A percentile compares a stretch with the other conserved stretches of the same genome.
phyloP scores from a whole-genome alignment of 352 stramenopile genomes.

The Phytophthora niederhauseri region DNA sequence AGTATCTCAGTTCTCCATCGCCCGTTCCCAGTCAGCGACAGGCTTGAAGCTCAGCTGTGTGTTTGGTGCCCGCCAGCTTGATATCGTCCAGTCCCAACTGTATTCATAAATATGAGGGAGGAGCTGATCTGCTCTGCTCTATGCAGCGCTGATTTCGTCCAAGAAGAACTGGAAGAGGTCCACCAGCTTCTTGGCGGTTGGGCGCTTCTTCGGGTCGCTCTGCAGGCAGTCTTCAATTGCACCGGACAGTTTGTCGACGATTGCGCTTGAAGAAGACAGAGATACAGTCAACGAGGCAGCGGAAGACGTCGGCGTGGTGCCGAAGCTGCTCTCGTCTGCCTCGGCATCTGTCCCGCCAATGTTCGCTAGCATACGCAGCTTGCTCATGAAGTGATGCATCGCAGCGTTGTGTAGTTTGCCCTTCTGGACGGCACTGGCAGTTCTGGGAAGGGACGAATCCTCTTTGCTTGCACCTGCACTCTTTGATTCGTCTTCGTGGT shows the following conservation, averaged over 20 bases:
- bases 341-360: conserved; percentile 32
- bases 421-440: conserved; percentile 30
- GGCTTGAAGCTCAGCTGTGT: conserved; percentile 15
- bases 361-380: conserved; percentile 48
- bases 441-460: conserved; percentile 22
- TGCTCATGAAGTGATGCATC: conserved; percentile 58
- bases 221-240: conserved; percentile 66
- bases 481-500: conserved; percentile 17
- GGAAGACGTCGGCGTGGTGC: conserved; percentile 48
- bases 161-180: conserved; percentile 56
- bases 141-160: conserved; percentile 35
- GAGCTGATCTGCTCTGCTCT: conserved; percentile 11
- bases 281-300: conserved; percentile 37
- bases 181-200: conserved; percentile 58
- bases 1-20: conserved; percentile 30
- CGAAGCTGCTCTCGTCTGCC: conserved; percentile 49
- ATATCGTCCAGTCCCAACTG: conserved; percentile 20
- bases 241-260: conserved; percentile 52
- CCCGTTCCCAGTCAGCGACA: conserved; percentile 32
- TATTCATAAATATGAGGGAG: conserved; percentile 27
- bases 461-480: conserved; percentile 13
- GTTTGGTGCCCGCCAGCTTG: background rate
- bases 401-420: conserved; percentile 42
- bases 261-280: conserved; percentile 36
- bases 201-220: conserved; percentile 57